Evolutionary conservation across 805 yeast species (phyloP), one percentile per base, ranked within the genome.

Genomic region (Lachancea dasiensis): DNA sequence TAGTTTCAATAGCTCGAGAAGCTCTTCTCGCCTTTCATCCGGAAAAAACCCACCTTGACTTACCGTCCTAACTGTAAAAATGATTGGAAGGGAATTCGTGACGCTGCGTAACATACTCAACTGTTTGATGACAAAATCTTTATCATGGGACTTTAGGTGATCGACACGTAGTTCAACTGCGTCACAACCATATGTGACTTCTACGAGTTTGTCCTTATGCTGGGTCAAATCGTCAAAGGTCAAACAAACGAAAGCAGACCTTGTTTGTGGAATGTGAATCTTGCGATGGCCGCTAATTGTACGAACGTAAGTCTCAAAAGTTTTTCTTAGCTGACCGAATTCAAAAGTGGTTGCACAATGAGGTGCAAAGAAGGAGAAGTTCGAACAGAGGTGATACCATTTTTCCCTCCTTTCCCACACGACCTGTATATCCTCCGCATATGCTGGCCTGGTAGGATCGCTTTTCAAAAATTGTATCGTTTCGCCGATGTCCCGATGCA

Each of bases 381-480:
- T 86, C 4, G 95, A 81, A 50, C 90, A 84, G 39, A 81, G 85
- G 23, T 72, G 68, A 64, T 87, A 92, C 80, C 84, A 81, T 6
- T 62, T 54, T 60, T 84, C 81, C 61, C 99, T 77, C 56, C 87
- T 77, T 25, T 65, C 54, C 95, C 96, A 92, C 21, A 92, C 97
- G 20, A 74, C 77, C 47, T 70, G 69, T 50, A 87, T 79, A 52
- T 87, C 96, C 49, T 78, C 85, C 9, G 71, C 70, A 51, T 80
- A 89, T 1, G 95, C 84, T 11, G 99, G 99, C 56, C 99, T 74
- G 0, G 87, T 70, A 33, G 83, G 77, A 61, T 92, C 99, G 41
- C 68, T 62, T 38, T 78, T 72, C 47, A 92, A 71, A 60, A 85
- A 86, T 7, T 70, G 67, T 27, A 87, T 77, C 21, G 95, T 86